These are phyloP conservation scores for Elsinoe necatrix DNA, from an alignment of 2,329 filamentous ascomycete genomes.

Conservation along the genomic window DNA sequence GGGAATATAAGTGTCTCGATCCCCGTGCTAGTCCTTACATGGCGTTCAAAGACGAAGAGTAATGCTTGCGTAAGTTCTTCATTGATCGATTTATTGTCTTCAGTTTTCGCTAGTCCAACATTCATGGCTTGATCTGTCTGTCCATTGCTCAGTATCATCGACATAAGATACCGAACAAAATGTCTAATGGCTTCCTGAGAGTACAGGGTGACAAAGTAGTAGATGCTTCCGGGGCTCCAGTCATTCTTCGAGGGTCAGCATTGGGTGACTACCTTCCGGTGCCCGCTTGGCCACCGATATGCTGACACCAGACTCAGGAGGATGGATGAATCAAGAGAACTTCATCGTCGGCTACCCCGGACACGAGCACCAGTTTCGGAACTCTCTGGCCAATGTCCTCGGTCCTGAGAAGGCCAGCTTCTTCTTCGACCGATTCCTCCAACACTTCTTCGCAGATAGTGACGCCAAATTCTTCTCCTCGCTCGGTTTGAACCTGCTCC, in stretches of 20 bases:
- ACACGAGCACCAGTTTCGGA: conserved; percentile 49
- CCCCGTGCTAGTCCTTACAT: neutral
- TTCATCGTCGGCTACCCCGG: conserved; percentile 57
- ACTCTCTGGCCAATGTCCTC: conserved; percentile 45
- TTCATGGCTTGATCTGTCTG: too few species aligned
- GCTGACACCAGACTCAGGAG: conserved; percentile 23
- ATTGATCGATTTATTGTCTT: neutral
- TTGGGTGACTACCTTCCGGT: conserved; percentile 18
- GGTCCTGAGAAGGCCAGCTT: conserved; percentile 50
- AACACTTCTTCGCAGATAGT: conserved; percentile 51
- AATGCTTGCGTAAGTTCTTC: neutral
- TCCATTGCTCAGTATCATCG: too few species aligned
- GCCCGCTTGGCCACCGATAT: neutral
- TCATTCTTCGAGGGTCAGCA: conserved; percentile 43
- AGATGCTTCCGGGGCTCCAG: conserved; percentile 35
- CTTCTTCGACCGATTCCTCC: conserved; percentile 51
- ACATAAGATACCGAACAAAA: conserved; percentile 7
- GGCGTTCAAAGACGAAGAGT: too few species aligned
- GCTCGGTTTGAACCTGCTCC: conserved; percentile 49
- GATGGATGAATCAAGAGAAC: conserved; percentile 48
- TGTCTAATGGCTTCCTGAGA: conserved; percentile 33
- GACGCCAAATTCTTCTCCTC: conserved; percentile 52
- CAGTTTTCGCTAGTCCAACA: neutral
- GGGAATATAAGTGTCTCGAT: neutral
- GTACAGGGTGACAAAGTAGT: conserved; percentile 40